phyloP scores from a whole-genome alignment of 148 eudicot genomes.

The Rhododendron griersonianum region DNA sequence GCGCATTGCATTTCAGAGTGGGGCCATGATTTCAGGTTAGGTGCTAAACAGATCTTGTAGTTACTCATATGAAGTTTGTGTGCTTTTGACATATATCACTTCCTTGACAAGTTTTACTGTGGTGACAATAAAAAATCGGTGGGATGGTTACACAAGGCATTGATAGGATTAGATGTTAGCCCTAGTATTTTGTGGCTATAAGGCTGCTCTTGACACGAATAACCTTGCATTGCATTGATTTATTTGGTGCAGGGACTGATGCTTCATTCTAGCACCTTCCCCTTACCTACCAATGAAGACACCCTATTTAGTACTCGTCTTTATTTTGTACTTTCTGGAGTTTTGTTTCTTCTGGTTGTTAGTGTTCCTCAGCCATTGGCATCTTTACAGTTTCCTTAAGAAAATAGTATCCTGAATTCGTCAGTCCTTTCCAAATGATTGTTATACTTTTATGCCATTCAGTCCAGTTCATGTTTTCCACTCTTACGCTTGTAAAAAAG shows the following conservation, averaged over 20 bases:
- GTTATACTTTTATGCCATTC: not conserved
- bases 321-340: not conserved
- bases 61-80: not conserved
- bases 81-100: not conserved
- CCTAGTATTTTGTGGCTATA: not conserved
- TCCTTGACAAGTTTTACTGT: not conserved
- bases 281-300: not conserved
- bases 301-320: not conserved
- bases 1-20: conserved; percentile 93
- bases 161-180: not conserved
- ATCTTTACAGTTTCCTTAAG: not conserved
- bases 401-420: not conserved
- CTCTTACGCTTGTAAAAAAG: not conserved
- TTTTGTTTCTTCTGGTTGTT: not conserved
- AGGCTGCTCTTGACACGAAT: not conserved
- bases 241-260: not conserved
- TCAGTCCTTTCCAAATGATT: not conserved
- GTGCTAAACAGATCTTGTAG: not conserved
- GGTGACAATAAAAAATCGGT: not conserved
- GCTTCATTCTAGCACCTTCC: not conserved
- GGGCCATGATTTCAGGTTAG: conserved; percentile 86
- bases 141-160: not conserved
- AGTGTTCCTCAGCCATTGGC: not conserved
- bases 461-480: not conserved
- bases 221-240: not conserved